A percentile compares a stretch with the other conserved stretches of the same genome.
Conservation (phyloP, 2,329 filamentous ascomycete genomes). For the Aspergillus sp. region DNA sequence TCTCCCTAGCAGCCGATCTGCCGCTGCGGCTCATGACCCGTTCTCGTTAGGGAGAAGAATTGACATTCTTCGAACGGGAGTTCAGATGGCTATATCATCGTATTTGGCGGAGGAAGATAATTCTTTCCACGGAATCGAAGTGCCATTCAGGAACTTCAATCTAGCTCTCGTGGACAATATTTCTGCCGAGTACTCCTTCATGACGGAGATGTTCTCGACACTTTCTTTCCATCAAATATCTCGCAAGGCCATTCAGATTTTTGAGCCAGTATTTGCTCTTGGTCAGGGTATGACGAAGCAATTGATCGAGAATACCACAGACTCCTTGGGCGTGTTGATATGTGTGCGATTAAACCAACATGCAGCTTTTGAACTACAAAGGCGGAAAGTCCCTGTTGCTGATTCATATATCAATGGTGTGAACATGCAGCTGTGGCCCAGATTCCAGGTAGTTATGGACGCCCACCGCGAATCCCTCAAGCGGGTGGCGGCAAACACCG, state of each 20-base stretch:
- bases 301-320: slow-evolving; percentile 71
- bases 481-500: slow-evolving; percentile 45
- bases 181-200: slow-evolving; percentile 89
- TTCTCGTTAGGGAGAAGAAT: slow-evolving; percentile 84
- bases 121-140: slow-evolving; percentile 78
- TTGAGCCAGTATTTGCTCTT: slow-evolving; percentile 82
- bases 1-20: slow-evolving; percentile 34
- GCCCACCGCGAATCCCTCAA: slow-evolving; percentile 84
- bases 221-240: slow-evolving; percentile 72
- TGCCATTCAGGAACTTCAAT: slow-evolving; percentile 91
- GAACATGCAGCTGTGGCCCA: slow-evolving; percentile 93
- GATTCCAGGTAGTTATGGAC: slow-evolving; percentile 91
- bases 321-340: slow-evolving; percentile 82
- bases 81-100: slow-evolving; percentile 73
- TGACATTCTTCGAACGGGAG: slow-evolving; percentile 71
- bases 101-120: slow-evolving; percentile 90
- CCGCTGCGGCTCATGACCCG: slow-evolving; percentile 62
- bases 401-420: slow-evolving; percentile 93
- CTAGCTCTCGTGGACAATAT: slow-evolving; percentile 90
- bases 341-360: slow-evolving; percentile 92
- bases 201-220: slow-evolving; percentile 83
- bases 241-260: slow-evolving; percentile 79
- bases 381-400: slow-evolving; percentile 80
- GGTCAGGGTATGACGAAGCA: slow-evolving; percentile 72
- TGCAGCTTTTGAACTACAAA: slow-evolving; percentile 87